Conservation (phyloP, 2,329 filamentous ascomycete genomes). For the Phoma sp. region DNA sequence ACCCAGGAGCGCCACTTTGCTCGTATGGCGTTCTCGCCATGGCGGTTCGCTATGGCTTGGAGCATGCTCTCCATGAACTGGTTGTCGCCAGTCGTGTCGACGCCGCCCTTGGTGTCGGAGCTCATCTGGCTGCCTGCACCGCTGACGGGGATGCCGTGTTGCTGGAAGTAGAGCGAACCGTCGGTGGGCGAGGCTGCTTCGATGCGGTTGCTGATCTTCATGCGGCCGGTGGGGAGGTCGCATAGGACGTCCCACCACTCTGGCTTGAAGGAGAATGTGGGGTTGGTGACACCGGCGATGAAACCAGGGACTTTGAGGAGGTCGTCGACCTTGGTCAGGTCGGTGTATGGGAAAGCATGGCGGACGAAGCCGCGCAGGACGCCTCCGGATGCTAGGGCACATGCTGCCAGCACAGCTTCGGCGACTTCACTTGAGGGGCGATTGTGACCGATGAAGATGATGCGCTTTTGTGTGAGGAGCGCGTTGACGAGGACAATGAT, state of each 20-base stretch:
- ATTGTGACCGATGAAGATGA: constrained; percentile 95
- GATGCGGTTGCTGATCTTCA: constrained; percentile 92
- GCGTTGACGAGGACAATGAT: constrained; percentile 95
- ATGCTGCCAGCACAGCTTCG: constrained; percentile 97
- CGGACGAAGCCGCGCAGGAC: constrained; percentile 92
- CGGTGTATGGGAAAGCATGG: constrained; percentile 97
- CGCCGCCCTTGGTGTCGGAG: constrained; percentile 44
- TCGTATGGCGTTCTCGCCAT: constrained; percentile 85
- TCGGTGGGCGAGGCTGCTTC: constrained; percentile 83
- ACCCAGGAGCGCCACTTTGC: constrained; percentile 96
- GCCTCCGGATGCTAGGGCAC: constrained; percentile 89
- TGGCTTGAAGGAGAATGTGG: constrained; percentile 90
- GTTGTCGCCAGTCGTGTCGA: constrained; percentile 83
- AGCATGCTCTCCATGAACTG: constrained; percentile 89
- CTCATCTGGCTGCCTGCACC: constrained; percentile 23
- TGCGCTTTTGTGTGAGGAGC: constrained; percentile 91
- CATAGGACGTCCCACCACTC: constrained; percentile 99
- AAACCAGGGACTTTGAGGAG: constrained; percentile 95
- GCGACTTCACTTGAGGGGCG: constrained; percentile 95
- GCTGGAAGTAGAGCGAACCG: constrained; percentile 85
- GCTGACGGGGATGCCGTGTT: constrained; percentile 59
- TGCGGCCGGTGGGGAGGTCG: constrained; percentile 87
- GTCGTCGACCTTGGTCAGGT: constrained; percentile 97
- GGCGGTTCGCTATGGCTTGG: constrained; percentile 81
- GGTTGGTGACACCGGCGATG: constrained; percentile 97